phyloP scores from a whole-genome alignment of 257 asterid species.

The Solanum arcanum region DNA sequence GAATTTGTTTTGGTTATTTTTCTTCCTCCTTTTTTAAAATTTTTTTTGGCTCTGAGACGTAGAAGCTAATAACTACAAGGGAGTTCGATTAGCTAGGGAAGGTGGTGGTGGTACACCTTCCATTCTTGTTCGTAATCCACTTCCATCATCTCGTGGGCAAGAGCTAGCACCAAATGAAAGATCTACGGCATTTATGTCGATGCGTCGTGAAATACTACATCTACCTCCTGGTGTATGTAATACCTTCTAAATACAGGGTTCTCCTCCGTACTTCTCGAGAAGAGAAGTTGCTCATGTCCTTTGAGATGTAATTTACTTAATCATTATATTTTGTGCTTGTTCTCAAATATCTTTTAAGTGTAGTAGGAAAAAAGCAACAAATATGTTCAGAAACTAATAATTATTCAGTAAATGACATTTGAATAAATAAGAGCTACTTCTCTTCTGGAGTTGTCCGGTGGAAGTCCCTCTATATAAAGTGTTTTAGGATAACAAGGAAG shows the following conservation, averaged over 20 bases:
- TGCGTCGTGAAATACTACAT: neutral
- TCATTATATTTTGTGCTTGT: neutral
- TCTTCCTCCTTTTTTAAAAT: fast-evolving
- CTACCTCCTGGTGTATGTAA: too few relatives aligned
- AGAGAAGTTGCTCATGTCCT: constrained; percentile 24
- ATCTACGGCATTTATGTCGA: neutral
- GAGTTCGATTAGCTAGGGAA: neutral
- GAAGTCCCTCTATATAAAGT: too few relatives aligned
- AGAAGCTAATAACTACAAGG: neutral
- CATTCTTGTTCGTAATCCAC: constrained; percentile 9
- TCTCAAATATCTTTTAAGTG: neutral
- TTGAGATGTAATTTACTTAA: neutral
- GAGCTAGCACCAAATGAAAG: too few relatives aligned
- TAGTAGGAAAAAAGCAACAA: too few relatives aligned
- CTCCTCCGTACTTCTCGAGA: too few relatives aligned
- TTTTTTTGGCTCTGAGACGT: neutral
- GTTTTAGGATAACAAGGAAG: constrained; percentile 25
- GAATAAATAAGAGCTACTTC: too few relatives aligned
- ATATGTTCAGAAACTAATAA: too few relatives aligned
- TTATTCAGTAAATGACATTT: too few relatives aligned
- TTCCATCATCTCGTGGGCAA: neutral
- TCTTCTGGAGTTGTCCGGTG: too few relatives aligned
- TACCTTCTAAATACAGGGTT: too few relatives aligned
- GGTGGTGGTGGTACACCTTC: neutral
- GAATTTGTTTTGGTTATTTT: neutral